Percentiles rank a stretch among this genome's conserved stretches.
These are phyloP conservation scores for Phyllosticta paracitricarpa DNA, from an alignment of 2,329 filamentous ascomycete genomes.

Conservation along the genomic window DNA sequence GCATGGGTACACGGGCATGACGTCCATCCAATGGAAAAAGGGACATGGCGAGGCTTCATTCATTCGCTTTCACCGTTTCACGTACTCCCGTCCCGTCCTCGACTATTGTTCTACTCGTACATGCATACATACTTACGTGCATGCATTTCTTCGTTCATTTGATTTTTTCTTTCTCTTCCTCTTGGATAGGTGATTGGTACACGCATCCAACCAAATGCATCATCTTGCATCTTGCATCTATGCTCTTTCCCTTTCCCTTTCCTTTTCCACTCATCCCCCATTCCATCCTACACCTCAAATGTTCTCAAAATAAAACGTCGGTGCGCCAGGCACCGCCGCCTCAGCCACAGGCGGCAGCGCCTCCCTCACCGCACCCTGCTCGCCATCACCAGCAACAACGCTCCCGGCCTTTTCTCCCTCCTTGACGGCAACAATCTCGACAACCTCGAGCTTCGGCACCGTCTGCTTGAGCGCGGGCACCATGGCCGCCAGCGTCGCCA, in stretches of 20 bases:
- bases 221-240: too few species aligned
- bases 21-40: too few species aligned
- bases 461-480: slow-evolving; percentile 67
- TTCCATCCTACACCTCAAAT: slow-evolving; percentile 31
- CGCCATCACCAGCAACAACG: slow-evolving; percentile 46
- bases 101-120: too few species aligned
- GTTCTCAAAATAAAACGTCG: slow-evolving; percentile 80
- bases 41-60: too few species aligned
- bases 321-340: slow-evolving; percentile 68
- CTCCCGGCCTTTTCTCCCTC: slow-evolving; percentile 59
- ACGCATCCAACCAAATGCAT: too few species aligned
- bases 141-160: too few species aligned
- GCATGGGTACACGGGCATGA: too few species aligned
- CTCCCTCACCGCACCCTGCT: slow-evolving; percentile 37
- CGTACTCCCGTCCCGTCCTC: too few species aligned
- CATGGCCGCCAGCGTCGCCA: slow-evolving; percentile 66
- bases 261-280: background rate
- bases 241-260: background rate
- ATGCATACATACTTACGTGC: too few species aligned
- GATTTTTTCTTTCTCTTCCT: too few species aligned
- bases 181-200: too few species aligned
- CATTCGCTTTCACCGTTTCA: too few species aligned
- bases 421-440: slow-evolving; percentile 63
- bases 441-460: slow-evolving; percentile 54
- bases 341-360: slow-evolving; percentile 54